A percentile compares a stretch with the other conserved stretches of the same genome.
Conservation (phyloP, 2,329 filamentous ascomycete species). For the Trichoderma hamatum region DNA sequence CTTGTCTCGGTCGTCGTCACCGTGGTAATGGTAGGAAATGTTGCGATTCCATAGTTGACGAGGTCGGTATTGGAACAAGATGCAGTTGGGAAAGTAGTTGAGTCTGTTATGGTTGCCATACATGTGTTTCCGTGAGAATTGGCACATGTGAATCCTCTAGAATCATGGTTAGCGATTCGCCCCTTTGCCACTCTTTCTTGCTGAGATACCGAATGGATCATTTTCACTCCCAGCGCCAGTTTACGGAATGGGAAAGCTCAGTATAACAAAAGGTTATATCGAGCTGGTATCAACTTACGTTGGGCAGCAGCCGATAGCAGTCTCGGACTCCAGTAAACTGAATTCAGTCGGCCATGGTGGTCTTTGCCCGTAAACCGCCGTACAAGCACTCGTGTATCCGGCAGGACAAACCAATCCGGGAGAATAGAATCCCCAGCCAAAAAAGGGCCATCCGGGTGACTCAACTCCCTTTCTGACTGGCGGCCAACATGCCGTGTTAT, state of each 20-base stretch:
- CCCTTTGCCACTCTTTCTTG: not conserved
- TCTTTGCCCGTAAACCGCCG: slow-evolving; percentile 31
- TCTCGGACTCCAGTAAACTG: slow-evolving; percentile 35
- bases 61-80: slow-evolving; percentile 10
- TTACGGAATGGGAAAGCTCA: not conserved
- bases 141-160: slow-evolving; percentile 28
- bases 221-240: not conserved
- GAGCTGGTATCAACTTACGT: slow-evolving; percentile 30
- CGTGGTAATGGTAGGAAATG: slow-evolving; percentile 17
- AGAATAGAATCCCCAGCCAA: slow-evolving; percentile 43
- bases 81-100: not conserved
- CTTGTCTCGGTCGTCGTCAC: not conserved
- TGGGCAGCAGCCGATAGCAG: slow-evolving; percentile 41
- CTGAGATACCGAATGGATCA: not conserved
- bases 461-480: slow-evolving; percentile 27
- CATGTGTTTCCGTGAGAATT: slow-evolving; percentile 23
- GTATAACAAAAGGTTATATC: not conserved
- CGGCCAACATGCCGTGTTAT: slow-evolving; percentile 39
- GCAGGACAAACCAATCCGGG: slow-evolving; percentile 40
- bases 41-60: not conserved
- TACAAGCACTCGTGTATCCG: slow-evolving; percentile 40
- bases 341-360: slow-evolving; percentile 36
- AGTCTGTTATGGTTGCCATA: slow-evolving; percentile 15
- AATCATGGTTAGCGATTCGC: not conserved
- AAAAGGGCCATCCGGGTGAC: slow-evolving; percentile 30